Percentiles rank a stretch among this genome's conserved stretches.
Evolutionary conservation across 2,329 filamentous ascomycete genomes (phyloP).

Genomic region (Hymenoscyphus albidus): DNA sequence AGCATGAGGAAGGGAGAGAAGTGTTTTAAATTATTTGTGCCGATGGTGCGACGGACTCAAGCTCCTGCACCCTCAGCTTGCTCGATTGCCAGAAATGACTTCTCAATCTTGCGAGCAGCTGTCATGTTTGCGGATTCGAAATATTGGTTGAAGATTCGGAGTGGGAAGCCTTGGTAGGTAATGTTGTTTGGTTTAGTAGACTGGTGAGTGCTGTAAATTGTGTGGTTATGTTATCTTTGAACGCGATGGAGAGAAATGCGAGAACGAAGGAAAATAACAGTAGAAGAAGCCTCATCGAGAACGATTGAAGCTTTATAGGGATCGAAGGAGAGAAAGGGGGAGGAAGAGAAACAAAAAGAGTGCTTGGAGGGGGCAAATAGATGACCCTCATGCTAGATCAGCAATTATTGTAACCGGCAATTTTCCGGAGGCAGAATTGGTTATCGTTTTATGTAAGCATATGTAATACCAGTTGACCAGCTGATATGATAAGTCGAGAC

Average conservation of each 20-base stretch:
- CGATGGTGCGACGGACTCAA: conserved; percentile 80
- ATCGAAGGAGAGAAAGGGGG: conserved; percentile 17
- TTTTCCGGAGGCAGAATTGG: too few species aligned
- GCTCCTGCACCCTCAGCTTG: conserved; percentile 87
- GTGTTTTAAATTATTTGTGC: conserved; percentile 76
- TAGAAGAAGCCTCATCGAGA: conserved; percentile 31
- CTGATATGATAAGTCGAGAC: too few species aligned
- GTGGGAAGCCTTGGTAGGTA: conserved; percentile 21
- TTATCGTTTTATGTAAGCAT: too few species aligned
- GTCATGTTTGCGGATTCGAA: conserved; percentile 50
- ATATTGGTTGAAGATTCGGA: conserved; percentile 19
- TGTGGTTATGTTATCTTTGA: conserved; percentile 25
- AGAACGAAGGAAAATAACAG: conserved; percentile 27
- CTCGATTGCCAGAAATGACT: conserved; percentile 79
- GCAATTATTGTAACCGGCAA: not conserved
- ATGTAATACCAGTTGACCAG: too few species aligned
- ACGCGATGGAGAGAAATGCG: conserved; percentile 30
- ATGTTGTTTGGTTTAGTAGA: conserved; percentile 19
- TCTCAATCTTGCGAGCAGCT: conserved; percentile 69
- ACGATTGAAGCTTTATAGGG: conserved; percentile 20
- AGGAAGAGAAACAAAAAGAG: conserved; percentile 8
- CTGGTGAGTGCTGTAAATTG: conserved; percentile 20
- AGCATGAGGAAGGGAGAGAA: conserved; percentile 95
- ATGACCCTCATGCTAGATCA: not conserved
- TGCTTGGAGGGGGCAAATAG: not conserved